Conservation (phyloP, 1,139 yeast genomes). For the Pneumocystis wakefieldiae region DNA sequence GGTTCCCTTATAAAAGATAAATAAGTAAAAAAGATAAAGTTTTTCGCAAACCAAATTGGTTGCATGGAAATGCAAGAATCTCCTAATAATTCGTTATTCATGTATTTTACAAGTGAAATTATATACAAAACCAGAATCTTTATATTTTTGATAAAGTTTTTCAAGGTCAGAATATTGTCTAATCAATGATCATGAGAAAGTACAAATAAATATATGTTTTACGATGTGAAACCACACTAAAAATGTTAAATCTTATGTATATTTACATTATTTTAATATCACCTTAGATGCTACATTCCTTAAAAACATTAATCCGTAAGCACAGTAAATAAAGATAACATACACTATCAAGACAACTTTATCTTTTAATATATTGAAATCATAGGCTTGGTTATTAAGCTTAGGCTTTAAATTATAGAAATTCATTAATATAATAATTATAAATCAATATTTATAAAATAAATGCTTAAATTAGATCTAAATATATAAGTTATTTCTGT, state of each 20-base stretch:
- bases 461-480: not conserved
- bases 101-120: not conserved
- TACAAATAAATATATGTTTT: not conserved
- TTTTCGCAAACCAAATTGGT: slow-evolving; percentile 48
- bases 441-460: not conserved
- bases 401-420: not conserved
- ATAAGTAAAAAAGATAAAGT: not conserved
- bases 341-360: slow-evolving; percentile 84
- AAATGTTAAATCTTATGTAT: not conserved
- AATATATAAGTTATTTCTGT: no score
- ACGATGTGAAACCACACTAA: not conserved
- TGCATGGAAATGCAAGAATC: slow-evolving; percentile 82
- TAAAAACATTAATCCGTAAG: not conserved
- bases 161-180: slow-evolving; percentile 71
- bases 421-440: not conserved
- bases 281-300: not conserved
- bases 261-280: not conserved
- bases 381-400: slow-evolving; percentile 41
- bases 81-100: not conserved
- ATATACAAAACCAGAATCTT: slow-evolving; percentile 50
- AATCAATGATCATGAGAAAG: slow-evolving; percentile 21
- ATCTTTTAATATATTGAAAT: slow-evolving; percentile 60
- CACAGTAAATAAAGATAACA: slow-evolving; percentile 34
- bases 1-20: slow-evolving; percentile 23
- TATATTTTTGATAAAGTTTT: slow-evolving; percentile 62